A percentile compares a stretch with the other conserved stretches of the same genome.
Evolutionary conservation across 2,329 filamentous ascomycete genomes (phyloP).

Genomic region (Xylogone sp.): DNA sequence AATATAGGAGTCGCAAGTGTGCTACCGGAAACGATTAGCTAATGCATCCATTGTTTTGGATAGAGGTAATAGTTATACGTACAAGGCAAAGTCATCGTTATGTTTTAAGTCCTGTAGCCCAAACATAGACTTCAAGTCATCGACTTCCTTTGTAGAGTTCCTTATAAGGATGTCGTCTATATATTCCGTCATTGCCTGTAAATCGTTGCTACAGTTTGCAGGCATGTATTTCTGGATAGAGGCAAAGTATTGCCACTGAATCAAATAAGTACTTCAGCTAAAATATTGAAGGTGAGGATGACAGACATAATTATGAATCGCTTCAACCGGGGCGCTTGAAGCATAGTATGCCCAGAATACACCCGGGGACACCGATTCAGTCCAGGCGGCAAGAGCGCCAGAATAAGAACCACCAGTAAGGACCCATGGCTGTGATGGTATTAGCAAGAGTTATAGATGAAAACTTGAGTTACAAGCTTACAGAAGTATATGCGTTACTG

Average conservation of each 20-base stretch:
- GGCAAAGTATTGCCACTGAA: constrained; percentile 4
- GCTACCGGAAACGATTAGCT: constrained; percentile 15
- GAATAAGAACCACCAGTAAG: constrained; percentile 49
- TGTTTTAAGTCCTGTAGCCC: constrained; percentile 40
- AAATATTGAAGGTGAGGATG: not conserved
- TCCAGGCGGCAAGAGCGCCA: constrained; percentile 49
- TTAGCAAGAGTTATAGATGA: not conserved
- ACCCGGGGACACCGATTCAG: constrained; percentile 42
- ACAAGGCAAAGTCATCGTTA: constrained; percentile 25
- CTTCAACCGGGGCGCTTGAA: constrained; percentile 47
- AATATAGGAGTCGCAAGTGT: constrained; percentile 50
- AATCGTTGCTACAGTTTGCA: constrained; percentile 8
- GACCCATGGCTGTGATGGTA: constrained; percentile 42
- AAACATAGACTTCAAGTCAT: constrained; percentile 32
- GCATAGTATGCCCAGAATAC: constrained; percentile 54
- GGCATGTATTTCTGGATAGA: constrained; percentile 7
- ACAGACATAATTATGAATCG: constrained; percentile 42
- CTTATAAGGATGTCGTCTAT: constrained; percentile 6
- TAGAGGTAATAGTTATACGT: not conserved
- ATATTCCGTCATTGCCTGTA: constrained; percentile 9
- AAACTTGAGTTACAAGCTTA: constrained; percentile 28
- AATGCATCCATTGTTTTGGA: not conserved
- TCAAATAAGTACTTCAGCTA: not conserved
- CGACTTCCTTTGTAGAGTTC: constrained; percentile 4
- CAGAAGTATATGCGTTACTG: constrained; percentile 44